Conservation (phyloP, 768 basidiomycete genomes). For the Austroboletus eburneus region DNA sequence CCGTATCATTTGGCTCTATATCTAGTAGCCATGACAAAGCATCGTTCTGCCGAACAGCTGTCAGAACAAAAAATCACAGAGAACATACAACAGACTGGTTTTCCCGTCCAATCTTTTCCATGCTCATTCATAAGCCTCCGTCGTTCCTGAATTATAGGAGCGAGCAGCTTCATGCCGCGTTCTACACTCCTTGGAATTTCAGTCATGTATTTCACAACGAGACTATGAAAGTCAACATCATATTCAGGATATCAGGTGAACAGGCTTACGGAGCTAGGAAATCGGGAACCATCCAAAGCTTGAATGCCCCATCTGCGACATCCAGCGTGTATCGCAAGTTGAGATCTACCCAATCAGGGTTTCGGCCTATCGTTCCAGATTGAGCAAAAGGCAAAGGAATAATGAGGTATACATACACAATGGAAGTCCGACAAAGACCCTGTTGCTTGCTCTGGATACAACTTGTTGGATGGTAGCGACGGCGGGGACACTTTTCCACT, state of each 20-base stretch:
- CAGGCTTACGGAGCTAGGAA: slow-evolving; percentile 30
- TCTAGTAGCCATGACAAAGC: background rate
- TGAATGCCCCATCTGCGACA: slow-evolving; percentile 15
- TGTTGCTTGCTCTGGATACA: background rate
- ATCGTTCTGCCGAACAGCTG: background rate
- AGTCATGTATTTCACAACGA: background rate
- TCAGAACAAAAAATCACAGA: background rate
- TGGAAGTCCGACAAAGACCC: background rate
- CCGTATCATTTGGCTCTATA: background rate
- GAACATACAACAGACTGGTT: background rate
- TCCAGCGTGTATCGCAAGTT: slow-evolving; percentile 29
- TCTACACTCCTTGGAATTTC: background rate
- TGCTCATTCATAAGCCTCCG: background rate
- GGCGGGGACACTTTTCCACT: slow-evolving; percentile 1
- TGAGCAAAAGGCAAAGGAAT: background rate
- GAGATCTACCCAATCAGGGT: background rate
- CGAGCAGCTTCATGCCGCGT: background rate
- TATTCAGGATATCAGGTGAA: no score
- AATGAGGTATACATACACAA: background rate
- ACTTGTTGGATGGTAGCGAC: background rate
- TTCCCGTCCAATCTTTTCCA: background rate
- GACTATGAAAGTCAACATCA: background rate
- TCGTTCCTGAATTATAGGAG: slow-evolving; percentile 2
- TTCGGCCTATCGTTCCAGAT: background rate
- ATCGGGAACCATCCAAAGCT: slow-evolving; percentile 28